Evolutionary conservation across 805 yeast species (phyloP).

Genomic region (Lipomyces yamadae): DNA sequence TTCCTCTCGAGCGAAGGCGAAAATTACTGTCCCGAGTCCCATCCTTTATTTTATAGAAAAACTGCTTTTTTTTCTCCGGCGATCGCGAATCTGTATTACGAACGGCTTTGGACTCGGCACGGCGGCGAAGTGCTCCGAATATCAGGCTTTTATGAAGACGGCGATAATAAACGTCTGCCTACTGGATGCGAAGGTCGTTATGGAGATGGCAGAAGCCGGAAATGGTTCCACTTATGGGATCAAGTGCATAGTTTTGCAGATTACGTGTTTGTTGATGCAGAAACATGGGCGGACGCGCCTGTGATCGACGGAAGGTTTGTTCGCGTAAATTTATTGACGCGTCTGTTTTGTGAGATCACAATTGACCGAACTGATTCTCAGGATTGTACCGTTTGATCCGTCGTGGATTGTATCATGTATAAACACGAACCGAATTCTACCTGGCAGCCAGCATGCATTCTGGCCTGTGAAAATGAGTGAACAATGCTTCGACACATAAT

Average conservation of each 20-base stretch:
- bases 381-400: slow-evolving; percentile 16
- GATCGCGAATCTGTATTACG: slow-evolving; percentile 11
- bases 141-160: slow-evolving; percentile 2
- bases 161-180: not conserved
- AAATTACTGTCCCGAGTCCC: not conserved
- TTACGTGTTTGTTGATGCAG: slow-evolving; percentile 14
- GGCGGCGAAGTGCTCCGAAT: slow-evolving; percentile 10
- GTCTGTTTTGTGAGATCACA: not conserved
- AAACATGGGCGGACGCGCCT: not conserved
- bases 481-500: not conserved
- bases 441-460: slow-evolving; percentile 9
- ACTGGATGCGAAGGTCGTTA: not conserved
- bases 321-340: not conserved
- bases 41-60: slow-evolving; percentile 5
- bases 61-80: slow-evolving; percentile 12
- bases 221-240: not conserved
- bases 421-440: not conserved
- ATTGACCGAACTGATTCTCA: not conserved
- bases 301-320: slow-evolving; percentile 8
- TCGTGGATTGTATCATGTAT: slow-evolving; percentile 9
- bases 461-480: slow-evolving; percentile 9
- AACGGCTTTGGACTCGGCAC: slow-evolving; percentile 20
- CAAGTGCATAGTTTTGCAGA: not conserved
- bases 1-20: not conserved
- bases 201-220: slow-evolving; percentile 3